Evolutionary conservation across 768 basidiomycete species (phyloP).

Genomic region (Suillus plorans): DNA sequence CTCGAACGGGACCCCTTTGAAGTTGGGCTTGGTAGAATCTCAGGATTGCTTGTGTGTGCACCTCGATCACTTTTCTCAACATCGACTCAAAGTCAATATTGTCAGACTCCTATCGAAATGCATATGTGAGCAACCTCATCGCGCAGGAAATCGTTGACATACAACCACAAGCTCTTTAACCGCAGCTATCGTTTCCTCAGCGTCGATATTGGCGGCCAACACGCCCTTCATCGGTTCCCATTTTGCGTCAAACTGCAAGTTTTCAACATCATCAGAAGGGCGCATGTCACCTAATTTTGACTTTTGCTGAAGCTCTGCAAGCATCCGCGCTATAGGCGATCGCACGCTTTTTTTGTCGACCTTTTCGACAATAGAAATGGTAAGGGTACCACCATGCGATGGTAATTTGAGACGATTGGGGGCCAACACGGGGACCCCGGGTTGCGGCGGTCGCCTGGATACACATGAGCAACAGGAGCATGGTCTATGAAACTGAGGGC

Average conservation of each 20-base stretch:
- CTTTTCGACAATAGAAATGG: conserved; percentile 65
- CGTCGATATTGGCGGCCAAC: conserved; percentile 56
- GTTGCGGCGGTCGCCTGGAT: conserved; percentile 39
- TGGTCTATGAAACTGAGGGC: neutral
- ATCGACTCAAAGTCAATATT: conserved; percentile 75
- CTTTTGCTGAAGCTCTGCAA: conserved; percentile 63
- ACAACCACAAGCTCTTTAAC: conserved; percentile 55
- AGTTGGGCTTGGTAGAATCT: conserved; percentile 54
- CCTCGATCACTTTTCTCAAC: conserved; percentile 58
- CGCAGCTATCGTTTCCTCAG: conserved; percentile 44
- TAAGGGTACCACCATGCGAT: conserved; percentile 68
- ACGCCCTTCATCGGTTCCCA: conserved; percentile 79
- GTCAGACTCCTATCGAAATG: conserved; percentile 49
- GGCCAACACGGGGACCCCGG: conserved; percentile 26
- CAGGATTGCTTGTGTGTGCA: conserved; percentile 66
- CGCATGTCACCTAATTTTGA: conserved; percentile 54
- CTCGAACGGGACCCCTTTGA: conserved; percentile 47
- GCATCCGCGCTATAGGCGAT: conserved; percentile 50
- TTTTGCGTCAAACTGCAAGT: conserved; percentile 60
- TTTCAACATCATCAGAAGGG: conserved; percentile 77
- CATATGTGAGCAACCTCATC: neutral
- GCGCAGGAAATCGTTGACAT: conserved; percentile 25
- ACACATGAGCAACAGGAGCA: conserved; percentile 2
- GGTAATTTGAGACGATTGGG: conserved; percentile 46
- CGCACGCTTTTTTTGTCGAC: conserved; percentile 47